A percentile compares a stretch with the other conserved stretches of the same genome.
Conservation (phyloP, 768 basidiomycete species). For the Zangia roseola region DNA sequence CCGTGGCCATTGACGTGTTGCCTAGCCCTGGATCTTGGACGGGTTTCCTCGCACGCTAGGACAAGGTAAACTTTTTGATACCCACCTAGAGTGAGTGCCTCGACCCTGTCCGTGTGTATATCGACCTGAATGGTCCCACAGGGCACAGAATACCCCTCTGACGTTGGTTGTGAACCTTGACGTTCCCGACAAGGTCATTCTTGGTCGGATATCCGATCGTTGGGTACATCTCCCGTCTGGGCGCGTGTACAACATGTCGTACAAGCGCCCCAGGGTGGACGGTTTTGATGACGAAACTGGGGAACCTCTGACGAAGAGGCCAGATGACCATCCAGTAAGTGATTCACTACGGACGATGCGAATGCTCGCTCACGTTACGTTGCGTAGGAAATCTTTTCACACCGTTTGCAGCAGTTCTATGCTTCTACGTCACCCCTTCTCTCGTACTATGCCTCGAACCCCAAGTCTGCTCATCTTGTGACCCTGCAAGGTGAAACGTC, state of each 20-base stretch:
- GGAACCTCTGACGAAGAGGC: conserved; percentile 81
- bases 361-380: conserved; percentile 4
- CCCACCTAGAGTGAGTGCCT: conserved; percentile 60
- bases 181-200: conserved; percentile 84
- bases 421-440: conserved; percentile 79
- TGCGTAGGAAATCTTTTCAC: conserved; percentile 70
- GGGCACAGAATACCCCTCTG: conserved; percentile 61
- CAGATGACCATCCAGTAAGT: conserved; percentile 86
- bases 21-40: conserved; percentile 87
- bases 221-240: conserved; percentile 89
- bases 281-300: conserved; percentile 87
- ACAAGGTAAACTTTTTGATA: conserved; percentile 80
- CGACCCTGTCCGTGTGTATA: not conserved
- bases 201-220: conserved; percentile 84
- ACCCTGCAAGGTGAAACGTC: conserved; percentile 73
- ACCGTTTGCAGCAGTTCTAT: conserved; percentile 76
- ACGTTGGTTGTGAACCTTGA: conserved; percentile 84
- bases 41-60: conserved; percentile 88
- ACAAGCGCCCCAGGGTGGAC: conserved; percentile 77
- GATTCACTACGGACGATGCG: not conserved
- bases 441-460: conserved; percentile 54
- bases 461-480: conserved; percentile 45
- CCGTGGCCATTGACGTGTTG: not conserved
- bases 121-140: conserved; percentile 27
- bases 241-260: conserved; percentile 86